A percentile compares a stretch with the other conserved stretches of the same genome.
phyloP scores from a whole-genome alignment of 2,329 filamentous ascomycete genomes.

The Lecanicillium sp. region DNA sequence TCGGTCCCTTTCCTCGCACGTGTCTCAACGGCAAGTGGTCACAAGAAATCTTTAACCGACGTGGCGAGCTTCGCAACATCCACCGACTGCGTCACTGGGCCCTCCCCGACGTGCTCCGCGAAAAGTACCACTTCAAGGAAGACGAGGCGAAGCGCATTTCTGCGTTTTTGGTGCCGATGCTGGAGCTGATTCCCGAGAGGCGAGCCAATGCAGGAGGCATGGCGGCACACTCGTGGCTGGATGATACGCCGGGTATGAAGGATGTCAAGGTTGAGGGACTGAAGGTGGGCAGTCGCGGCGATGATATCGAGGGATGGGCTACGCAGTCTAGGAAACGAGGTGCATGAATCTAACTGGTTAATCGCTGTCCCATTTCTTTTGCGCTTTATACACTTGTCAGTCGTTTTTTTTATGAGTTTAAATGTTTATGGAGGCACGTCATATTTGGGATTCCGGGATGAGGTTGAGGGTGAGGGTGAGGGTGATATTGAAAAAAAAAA shows the following conservation, averaged over 20 bases:
- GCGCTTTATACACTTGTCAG: background rate
- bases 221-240: slow-evolving; percentile 75
- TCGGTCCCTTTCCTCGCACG: slow-evolving; percentile 87
- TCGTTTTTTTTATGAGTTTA: background rate
- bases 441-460: no score
- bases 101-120: slow-evolving; percentile 79
- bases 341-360: slow-evolving; percentile 11
- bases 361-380: background rate
- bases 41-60: slow-evolving; percentile 97
- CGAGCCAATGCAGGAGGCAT: slow-evolving; percentile 94
- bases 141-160: slow-evolving; percentile 70
- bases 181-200: slow-evolving; percentile 80
- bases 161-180: slow-evolving; percentile 82
- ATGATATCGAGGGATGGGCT: slow-evolving; percentile 92
- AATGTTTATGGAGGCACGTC: no score
- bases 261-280: slow-evolving; percentile 63
- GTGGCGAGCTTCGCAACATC: slow-evolving; percentile 95
- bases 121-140: slow-evolving; percentile 93
- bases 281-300: slow-evolving; percentile 71
- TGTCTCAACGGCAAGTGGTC: slow-evolving; percentile 94
- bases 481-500: no score
- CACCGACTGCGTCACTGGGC: slow-evolving; percentile 95
- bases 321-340: slow-evolving; percentile 78
- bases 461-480: no score
- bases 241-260: slow-evolving; percentile 85